Base-by-base conservation (phyloP, 768 basidiomycete genomes). In the Gloeopeniophorella convolvens region DNA sequence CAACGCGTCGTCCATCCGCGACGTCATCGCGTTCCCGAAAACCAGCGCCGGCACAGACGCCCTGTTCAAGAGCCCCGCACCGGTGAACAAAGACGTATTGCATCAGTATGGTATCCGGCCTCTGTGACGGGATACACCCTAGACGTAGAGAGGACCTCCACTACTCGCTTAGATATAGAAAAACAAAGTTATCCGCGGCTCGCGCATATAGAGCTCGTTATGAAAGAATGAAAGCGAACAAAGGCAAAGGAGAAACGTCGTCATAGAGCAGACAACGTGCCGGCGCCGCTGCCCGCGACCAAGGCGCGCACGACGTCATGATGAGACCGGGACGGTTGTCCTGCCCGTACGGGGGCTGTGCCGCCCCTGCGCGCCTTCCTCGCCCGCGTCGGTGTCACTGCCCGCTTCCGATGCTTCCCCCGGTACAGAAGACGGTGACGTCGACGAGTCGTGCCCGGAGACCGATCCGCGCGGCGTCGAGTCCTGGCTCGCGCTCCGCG, bases 11-110 rank as follows among this genome's bases (percentile, higher is more conserved):
- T 91, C 91, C 32, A 97, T 97, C 59, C 78, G 91, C 54, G 92
- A 96, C 60, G 94, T 97, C 57, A 95, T 97, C 57, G 94, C 94
- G 16, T 97, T 97, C 72, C 94, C 94, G 8, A 97, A 97, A 72
- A 85, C 87, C 7, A 79, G 81, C 33, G 78, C 71, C 51, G 93
- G 94, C 5, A 77, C 81, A 20, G 94, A 97, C 68, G 78, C 83
- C 35, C 79, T 95, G 32, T 93, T 96, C 75, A 85, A 81, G 67
- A 91, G 90, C 66, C 94, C 94, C 33, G 81, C 88, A 11, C 59
- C 76, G 15, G 73, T 82, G 48, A 61, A 63, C 48, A 63, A 68
- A 20, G 73, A 77, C 28, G 70, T 77, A 28, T 67, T 91, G 45
- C 59, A 71, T 56, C 78, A 84, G 62, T 89, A 89, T 65, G 79